These are phyloP conservation scores for Viola odorata DNA, from an alignment of 345 rosid species.

Conservation along the genomic window DNA sequence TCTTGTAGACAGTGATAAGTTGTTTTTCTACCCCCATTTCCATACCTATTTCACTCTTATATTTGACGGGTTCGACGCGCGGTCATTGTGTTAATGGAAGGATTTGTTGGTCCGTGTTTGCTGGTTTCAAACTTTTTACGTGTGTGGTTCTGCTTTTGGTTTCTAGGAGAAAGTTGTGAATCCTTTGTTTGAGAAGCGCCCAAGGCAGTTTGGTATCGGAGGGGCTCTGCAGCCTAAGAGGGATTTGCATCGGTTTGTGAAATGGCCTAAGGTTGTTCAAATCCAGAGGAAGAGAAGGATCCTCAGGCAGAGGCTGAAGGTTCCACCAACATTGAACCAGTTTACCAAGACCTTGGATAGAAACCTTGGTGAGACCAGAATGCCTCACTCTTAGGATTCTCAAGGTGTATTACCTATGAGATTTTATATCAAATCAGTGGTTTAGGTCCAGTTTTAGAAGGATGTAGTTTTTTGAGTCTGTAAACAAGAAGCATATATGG, in stretches of 20 bases:
- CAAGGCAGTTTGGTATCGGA: constrained; percentile 72
- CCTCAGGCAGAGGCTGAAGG: constrained; percentile 70
- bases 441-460: too few relatives aligned
- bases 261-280: constrained; percentile 53
- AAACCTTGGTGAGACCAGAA: constrained; percentile 43
- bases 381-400: too few relatives aligned
- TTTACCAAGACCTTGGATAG: constrained; percentile 86
- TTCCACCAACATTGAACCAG: constrained; percentile 68
- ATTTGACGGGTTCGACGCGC: too few relatives aligned
- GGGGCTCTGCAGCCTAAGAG: constrained; percentile 78
- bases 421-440: too few relatives aligned
- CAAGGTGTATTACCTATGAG: background rate
- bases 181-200: constrained; percentile 67
- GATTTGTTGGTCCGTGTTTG: background rate
- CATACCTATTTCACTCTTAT: too few relatives aligned
- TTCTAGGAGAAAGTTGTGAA: constrained; percentile 50
- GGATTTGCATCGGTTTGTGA: constrained; percentile 57
- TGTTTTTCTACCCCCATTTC: too few relatives aligned
- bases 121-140: background rate
- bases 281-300: constrained; percentile 72
- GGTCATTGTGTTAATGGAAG: background rate
- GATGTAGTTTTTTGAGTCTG: too few relatives aligned
- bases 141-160: background rate
- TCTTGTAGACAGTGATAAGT: too few relatives aligned
- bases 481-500: too few relatives aligned